A percentile compares a stretch with the other conserved stretches of the same genome.
These are phyloP conservation scores for Mrakia hoshinonis DNA, from an alignment of 768 basidiomycete genomes.

Conservation along the genomic window DNA sequence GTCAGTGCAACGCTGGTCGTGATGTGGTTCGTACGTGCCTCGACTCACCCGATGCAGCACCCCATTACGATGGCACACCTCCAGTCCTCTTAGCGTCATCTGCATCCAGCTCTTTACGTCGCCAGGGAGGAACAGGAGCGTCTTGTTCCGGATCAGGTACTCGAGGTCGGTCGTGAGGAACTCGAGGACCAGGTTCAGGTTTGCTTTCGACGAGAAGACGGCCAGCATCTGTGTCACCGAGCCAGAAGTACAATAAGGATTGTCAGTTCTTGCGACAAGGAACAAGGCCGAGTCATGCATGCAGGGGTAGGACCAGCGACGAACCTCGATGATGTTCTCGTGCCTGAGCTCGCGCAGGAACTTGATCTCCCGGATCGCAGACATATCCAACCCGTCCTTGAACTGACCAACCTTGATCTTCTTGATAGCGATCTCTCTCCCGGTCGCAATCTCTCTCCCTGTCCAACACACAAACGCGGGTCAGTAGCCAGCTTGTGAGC, in stretches of 20 bases:
- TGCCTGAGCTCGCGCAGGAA: slow-evolving; percentile 89
- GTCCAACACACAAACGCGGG: neutral
- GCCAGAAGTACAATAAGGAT: neutral
- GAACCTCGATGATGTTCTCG: slow-evolving; percentile 86
- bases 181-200: slow-evolving; percentile 93
- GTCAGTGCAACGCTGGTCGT: no score
- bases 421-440: slow-evolving; percentile 88
- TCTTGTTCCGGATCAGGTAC: slow-evolving; percentile 88
- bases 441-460: slow-evolving; percentile 68
- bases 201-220: slow-evolving; percentile 92
- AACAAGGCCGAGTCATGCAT: neutral
- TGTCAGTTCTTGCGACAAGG: neutral
- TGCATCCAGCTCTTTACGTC: slow-evolving; percentile 99
- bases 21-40: no score
- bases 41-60: slow-evolving; percentile 75
- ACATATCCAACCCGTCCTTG: slow-evolving; percentile 98
- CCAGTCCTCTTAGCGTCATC: slow-evolving; percentile 95
- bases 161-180: slow-evolving; percentile 94
- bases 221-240: slow-evolving; percentile 63
- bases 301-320: slow-evolving; percentile 28
- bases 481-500: neutral
- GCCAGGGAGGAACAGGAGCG: slow-evolving; percentile 81
- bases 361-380: slow-evolving; percentile 94
- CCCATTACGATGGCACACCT: slow-evolving; percentile 93
- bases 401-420: slow-evolving; percentile 95